These are phyloP conservation scores for Thermothelomyces thermophilus DNA, from an alignment of 2,329 filamentous ascomycete genomes.

Conservation along the genomic window DNA sequence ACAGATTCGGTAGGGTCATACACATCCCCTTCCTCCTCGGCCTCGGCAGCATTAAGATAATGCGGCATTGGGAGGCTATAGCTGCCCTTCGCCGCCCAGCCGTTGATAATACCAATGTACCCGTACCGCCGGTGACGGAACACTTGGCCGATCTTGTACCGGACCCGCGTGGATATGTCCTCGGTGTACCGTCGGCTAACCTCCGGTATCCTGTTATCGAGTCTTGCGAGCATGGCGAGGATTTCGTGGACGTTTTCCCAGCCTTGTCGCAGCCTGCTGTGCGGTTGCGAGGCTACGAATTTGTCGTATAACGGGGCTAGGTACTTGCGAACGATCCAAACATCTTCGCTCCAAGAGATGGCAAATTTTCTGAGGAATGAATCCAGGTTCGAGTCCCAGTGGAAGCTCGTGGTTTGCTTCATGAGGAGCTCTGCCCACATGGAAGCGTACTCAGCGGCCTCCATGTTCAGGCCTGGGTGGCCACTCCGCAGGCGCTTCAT, in stretches of 20 bases:
- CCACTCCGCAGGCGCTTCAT: slow-evolving; percentile 36
- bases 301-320: slow-evolving; percentile 55
- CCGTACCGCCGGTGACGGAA: slow-evolving; percentile 76
- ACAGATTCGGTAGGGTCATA: slow-evolving; percentile 13
- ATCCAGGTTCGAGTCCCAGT: slow-evolving; percentile 56
- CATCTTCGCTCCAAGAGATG: slow-evolving; percentile 62
- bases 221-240: slow-evolving; percentile 36
- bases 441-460: slow-evolving; percentile 61
- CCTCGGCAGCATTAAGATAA: slow-evolving; percentile 27
- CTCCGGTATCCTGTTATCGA: slow-evolving; percentile 38
- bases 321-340: slow-evolving; percentile 62
- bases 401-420: slow-evolving; percentile 39
- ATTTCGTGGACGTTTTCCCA: slow-evolving; percentile 34
- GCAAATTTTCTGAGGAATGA: slow-evolving; percentile 59
- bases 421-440: slow-evolving; percentile 64
- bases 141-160: slow-evolving; percentile 70
- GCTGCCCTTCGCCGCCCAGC: slow-evolving; percentile 59
- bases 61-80: slow-evolving; percentile 26
- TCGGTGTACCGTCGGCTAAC: slow-evolving; percentile 31
- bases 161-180: slow-evolving; percentile 38
- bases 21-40: slow-evolving; percentile 47
- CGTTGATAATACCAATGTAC: slow-evolving; percentile 76
- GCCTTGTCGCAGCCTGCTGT: slow-evolving; percentile 26
- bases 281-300: slow-evolving; percentile 29
- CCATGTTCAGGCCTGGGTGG: slow-evolving; percentile 50